phyloP scores from a whole-genome alignment of 768 basidiomycete species.

The Amanita subjunquillea region DNA sequence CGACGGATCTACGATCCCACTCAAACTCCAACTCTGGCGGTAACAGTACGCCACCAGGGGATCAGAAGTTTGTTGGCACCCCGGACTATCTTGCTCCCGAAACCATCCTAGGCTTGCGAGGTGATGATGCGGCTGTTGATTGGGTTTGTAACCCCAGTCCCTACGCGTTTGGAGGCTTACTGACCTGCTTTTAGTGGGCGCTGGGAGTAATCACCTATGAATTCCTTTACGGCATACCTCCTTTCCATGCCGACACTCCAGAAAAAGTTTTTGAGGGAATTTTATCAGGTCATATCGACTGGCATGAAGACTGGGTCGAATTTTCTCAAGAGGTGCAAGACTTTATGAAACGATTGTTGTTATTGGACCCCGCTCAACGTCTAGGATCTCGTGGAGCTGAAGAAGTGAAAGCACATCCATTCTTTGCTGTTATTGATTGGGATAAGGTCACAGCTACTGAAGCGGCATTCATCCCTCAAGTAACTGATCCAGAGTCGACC shows the following conservation, averaged over 20 bases:
- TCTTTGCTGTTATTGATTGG: slow-evolving; percentile 90
- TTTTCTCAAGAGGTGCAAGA: slow-evolving; percentile 79
- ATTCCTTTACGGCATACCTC: slow-evolving; percentile 93
- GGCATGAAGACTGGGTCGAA: slow-evolving; percentile 92
- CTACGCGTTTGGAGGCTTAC: slow-evolving; percentile 5
- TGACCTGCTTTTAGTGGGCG: slow-evolving; percentile 66
- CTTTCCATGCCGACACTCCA: slow-evolving; percentile 95
- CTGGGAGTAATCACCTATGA: slow-evolving; percentile 97
- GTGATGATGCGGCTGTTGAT: slow-evolving; percentile 92
- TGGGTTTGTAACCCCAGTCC: slow-evolving; percentile 55
- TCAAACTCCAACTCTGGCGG: slow-evolving; percentile 52
- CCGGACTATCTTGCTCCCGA: slow-evolving; percentile 97
- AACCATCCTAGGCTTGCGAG: slow-evolving; percentile 88
- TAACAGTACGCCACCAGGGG: slow-evolving; percentile 63
- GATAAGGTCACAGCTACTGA: slow-evolving; percentile 79
- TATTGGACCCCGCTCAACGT: slow-evolving; percentile 66
- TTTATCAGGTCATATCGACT: slow-evolving; percentile 85
- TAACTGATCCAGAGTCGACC: slow-evolving; percentile 95
- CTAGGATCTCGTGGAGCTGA: slow-evolving; percentile 82
- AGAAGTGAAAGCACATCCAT: slow-evolving; percentile 89
- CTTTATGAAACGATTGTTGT: slow-evolving; percentile 83
- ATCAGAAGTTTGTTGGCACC: slow-evolving; percentile 94
- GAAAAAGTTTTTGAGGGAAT: slow-evolving; percentile 99
- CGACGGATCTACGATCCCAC: slow-evolving; percentile 75
- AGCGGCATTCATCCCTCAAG: slow-evolving; percentile 92